Evolutionary conservation across 257 asterid species (phyloP).

Genomic region (Ligustrum vulgare): DNA sequence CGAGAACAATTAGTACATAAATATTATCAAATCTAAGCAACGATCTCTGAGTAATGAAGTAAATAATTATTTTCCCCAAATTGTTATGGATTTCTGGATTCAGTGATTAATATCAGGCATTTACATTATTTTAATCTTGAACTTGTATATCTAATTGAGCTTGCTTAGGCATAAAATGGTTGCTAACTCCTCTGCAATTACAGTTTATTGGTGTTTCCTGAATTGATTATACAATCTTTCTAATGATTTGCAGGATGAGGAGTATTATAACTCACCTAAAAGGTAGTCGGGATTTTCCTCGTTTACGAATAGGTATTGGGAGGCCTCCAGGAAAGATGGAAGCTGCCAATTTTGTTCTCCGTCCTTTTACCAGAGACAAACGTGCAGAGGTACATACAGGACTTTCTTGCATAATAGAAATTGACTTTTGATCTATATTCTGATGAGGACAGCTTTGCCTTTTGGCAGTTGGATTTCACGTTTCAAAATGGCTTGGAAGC

Average conservation of each 20-base stretch:
- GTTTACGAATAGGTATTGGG: slow-evolving; percentile 89
- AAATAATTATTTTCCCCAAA: not conserved
- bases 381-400: slow-evolving; percentile 68
- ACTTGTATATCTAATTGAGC: not conserved
- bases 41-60: not conserved
- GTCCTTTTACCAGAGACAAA: slow-evolving; percentile 79
- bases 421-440: not conserved
- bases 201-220: not conserved
- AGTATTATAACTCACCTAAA: slow-evolving; percentile 77
- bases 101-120: not conserved
- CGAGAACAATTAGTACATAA: not conserved
- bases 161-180: not conserved
- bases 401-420: not conserved
- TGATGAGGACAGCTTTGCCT: not conserved
- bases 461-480: slow-evolving; percentile 74
- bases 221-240: not conserved
- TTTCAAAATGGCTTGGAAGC: slow-evolving; percentile 77
- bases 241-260: slow-evolving; percentile 68
- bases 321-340: slow-evolving; percentile 96
- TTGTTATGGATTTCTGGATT: not conserved
- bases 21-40: not conserved
- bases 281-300: slow-evolving; percentile 86
- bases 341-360: slow-evolving; percentile 71
- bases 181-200: not conserved
- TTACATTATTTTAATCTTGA: not conserved